phyloP scores from a whole-genome alignment of 768 basidiomycete species.

The Boletales sp. region DNA sequence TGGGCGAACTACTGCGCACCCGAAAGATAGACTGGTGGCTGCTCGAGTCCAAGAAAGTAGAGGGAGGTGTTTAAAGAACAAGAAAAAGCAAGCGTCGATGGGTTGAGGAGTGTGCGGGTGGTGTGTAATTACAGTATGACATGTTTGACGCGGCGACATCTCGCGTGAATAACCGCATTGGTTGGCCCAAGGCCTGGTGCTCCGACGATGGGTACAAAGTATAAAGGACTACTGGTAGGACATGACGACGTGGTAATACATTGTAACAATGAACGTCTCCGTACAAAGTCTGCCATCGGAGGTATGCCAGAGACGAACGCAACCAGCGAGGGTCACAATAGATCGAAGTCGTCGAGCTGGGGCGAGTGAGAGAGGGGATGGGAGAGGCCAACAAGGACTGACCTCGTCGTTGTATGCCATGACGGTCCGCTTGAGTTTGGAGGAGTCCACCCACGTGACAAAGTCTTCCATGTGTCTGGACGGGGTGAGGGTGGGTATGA shows the following conservation, averaged over 20 bases:
- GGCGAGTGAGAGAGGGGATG: slow-evolving; percentile 12
- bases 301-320: too few relatives aligned
- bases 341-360: slow-evolving; percentile 92
- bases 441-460: slow-evolving; percentile 98
- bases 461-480: slow-evolving; percentile 96
- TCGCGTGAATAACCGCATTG: slow-evolving; percentile 21
- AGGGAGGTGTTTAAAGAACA: background rate
- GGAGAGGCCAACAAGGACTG: slow-evolving; percentile 11
- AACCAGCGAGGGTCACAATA: slow-evolving; percentile 54
- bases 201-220: background rate
- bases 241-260: background rate
- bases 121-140: slow-evolving; percentile 9
- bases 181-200: slow-evolving; percentile 2
- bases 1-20: slow-evolving; percentile 15
- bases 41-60: slow-evolving; percentile 11
- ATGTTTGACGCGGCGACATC: slow-evolving; percentile 12
- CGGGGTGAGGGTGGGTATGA: slow-evolving; percentile 1
- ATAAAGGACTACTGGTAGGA: background rate
- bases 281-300: background rate
- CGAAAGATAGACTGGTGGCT: slow-evolving; percentile 7
- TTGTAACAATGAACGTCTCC: background rate
- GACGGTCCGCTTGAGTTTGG: slow-evolving; percentile 93
- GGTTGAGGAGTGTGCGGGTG: slow-evolving; percentile 5
- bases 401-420: slow-evolving; percentile 97
- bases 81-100: slow-evolving; percentile 6